phyloP scores from a whole-genome alignment of 2,329 filamentous ascomycete genomes.

The Ophiostoma ips region DNA sequence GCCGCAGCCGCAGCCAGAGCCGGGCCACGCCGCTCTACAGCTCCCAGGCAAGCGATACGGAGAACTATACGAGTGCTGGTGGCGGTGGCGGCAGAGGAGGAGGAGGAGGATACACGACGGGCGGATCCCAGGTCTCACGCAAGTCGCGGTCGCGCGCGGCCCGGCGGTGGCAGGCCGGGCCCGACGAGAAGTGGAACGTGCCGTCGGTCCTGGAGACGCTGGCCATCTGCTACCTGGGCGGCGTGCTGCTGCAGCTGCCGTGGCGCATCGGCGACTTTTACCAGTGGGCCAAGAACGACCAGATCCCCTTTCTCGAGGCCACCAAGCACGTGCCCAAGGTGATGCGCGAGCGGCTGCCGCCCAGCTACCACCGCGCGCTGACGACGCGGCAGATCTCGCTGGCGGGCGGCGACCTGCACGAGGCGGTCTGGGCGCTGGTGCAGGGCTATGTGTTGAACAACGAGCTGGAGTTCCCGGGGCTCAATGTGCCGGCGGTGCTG shows the following conservation, averaged over 20 bases:
- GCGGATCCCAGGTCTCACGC: background rate
- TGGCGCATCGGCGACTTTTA: conserved; percentile 61
- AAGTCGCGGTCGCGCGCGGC: conserved; percentile 15
- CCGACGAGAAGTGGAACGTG: conserved; percentile 35
- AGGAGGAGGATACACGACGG: conserved; percentile 2
- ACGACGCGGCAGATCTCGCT: conserved; percentile 35
- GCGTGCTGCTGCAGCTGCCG: conserved; percentile 60
- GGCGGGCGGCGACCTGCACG: conserved; percentile 47
- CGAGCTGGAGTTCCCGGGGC: conserved; percentile 53
- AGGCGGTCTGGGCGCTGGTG: conserved; percentile 45
- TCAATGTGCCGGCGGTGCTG: conserved; percentile 57
- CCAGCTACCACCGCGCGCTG: conserved; percentile 44
- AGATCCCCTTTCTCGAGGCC: conserved; percentile 59
- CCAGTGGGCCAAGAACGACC: conserved; percentile 50
- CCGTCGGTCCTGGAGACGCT: conserved; percentile 65
- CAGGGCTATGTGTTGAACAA: conserved; percentile 54
- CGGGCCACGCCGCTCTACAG: conserved; percentile 9
- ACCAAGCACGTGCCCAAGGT: conserved; percentile 44
- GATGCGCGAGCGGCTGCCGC: conserved; percentile 51
- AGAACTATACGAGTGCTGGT: background rate
- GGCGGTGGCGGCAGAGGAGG: background rate
- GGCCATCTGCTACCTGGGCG: conserved; percentile 66
- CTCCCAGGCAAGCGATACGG: conserved; percentile 10
- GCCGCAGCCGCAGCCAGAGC: conserved; percentile 10
- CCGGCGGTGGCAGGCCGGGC: conserved; percentile 31